Percentiles rank a stretch among this genome's conserved stretches.
Evolutionary conservation across 2,329 filamentous ascomycete species (phyloP).

Genomic region (Fusarium cicatricum): DNA sequence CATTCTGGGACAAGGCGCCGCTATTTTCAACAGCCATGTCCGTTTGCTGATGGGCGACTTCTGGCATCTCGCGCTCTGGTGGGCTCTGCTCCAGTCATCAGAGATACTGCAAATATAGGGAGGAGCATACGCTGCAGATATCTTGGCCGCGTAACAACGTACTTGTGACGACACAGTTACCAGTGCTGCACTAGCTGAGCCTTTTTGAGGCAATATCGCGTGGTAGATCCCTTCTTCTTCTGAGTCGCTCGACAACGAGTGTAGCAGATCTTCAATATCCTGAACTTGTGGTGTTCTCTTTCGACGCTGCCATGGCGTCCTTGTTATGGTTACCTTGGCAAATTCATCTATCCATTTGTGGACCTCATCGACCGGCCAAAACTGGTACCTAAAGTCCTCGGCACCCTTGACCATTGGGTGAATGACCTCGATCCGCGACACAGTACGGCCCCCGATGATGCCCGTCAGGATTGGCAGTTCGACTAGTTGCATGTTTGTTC

Average conservation of each 20-base stretch:
- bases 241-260: background rate
- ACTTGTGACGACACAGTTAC: no score
- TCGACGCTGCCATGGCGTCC: background rate
- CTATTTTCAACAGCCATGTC: no score
- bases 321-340: background rate
- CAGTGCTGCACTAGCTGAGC: no score
- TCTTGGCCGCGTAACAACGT: no score
- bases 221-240: background rate
- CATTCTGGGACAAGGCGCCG: no score
- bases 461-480: slow-evolving; percentile 32
- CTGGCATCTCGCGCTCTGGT: no score
- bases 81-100: no score
- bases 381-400: slow-evolving; percentile 10
- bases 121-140: no score
- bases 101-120: no score
- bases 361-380: slow-evolving; percentile 28
- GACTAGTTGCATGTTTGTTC: slow-evolving; percentile 17
- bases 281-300: background rate
- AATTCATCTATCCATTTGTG: slow-evolving; percentile 5
- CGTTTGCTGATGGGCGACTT: no score
- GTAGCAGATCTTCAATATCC: background rate
- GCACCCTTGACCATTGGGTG: slow-evolving; percentile 14
- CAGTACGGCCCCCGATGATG: slow-evolving; percentile 6
- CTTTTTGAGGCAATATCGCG: no score
- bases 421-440: background rate